Evolutionary conservation across 352 stramenopile species (phyloP), one percentile per base, ranked within the genome.

Genomic region (Phytophthora citrophthora): DNA sequence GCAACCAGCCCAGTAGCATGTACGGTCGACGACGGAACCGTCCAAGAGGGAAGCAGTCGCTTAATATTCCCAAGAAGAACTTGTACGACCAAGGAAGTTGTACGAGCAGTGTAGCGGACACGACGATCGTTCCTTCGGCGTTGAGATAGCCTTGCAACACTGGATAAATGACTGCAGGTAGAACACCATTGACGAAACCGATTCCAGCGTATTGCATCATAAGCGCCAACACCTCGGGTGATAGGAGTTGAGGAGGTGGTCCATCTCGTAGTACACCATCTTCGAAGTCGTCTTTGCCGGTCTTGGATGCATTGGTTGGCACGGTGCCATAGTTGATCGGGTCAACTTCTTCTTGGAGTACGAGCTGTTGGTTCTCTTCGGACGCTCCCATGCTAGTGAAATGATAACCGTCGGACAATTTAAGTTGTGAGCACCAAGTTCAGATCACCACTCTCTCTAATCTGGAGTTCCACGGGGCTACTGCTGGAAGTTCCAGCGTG

Each of bases 61-160:
- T 84, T 24, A 83, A 29, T 44, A 88, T 73, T 4, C 79, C 79
- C 27, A 80, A 56, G 18, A 88, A 81, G 26, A 83, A 54, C 43
- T 86, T 88, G 60, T 77, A 82, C 31, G 68, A 83, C 76, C 76
- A 88, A 5, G 74, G 68, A 1, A 88, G 40, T 9, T 80, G 61
- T n/a, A 88, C 67, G 13, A 87, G 43, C 39, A 80, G 54, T 3
- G 44, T 71, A 3, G 77, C 77, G 3, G 75, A 84, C 34, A 76
- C 68, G 32, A 85, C 57, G 26, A 71, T 77, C 12, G 75, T 85
- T 27, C 77, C 75, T 61, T 84, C 71, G 12, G 75, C 72, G 36
- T 80, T 79, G 8, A 87, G 52, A 36, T 83, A 85, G 12, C 56
- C 62, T 32, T 84, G 71, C 6, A 84, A 52, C 12, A 88, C 54